Percentiles rank a stretch among this genome's conserved stretches.
phyloP scores from a whole-genome alignment of 805 yeast species.

The Saturnispora hagleri region DNA sequence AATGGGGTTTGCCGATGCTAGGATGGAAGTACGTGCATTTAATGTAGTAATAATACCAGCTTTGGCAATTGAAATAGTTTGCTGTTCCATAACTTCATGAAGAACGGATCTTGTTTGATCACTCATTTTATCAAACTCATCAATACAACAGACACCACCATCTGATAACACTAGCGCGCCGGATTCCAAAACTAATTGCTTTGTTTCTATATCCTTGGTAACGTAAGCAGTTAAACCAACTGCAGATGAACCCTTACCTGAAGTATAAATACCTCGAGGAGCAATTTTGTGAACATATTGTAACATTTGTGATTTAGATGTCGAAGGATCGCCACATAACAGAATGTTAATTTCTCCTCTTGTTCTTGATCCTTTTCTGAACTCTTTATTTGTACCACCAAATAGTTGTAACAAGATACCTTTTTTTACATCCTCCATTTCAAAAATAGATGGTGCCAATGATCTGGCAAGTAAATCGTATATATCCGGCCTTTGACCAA shows the following conservation, averaged over 20 bases:
- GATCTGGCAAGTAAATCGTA: slow-evolving; percentile 84
- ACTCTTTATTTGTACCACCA: slow-evolving; percentile 90
- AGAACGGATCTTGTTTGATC: slow-evolving; percentile 90
- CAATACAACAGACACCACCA: slow-evolving; percentile 98
- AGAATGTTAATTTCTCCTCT: slow-evolving; percentile 92
- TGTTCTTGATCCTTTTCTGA: slow-evolving; percentile 84
- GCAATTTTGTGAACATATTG: slow-evolving; percentile 96
- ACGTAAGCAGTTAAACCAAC: slow-evolving; percentile 98
- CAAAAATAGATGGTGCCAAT: slow-evolving; percentile 93
- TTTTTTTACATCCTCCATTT: slow-evolving; percentile 93
- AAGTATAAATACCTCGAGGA: slow-evolving; percentile 95
- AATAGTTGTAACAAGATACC: slow-evolving; percentile 88
- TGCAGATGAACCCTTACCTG: slow-evolving; percentile 98
- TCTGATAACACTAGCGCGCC: slow-evolving; percentile 96
- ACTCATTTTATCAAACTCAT: slow-evolving; percentile 96
- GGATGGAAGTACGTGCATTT: slow-evolving; percentile 90
- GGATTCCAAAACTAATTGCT: slow-evolving; percentile 84
- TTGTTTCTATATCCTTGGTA: slow-evolving; percentile 88
- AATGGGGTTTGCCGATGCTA: slow-evolving; percentile 96
- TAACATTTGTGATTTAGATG: slow-evolving; percentile 88
- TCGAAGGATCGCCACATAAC: slow-evolving; percentile 97
- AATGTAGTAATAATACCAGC: slow-evolving; percentile 97
- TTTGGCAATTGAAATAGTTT: slow-evolving; percentile 94
- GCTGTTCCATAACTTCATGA: slow-evolving; percentile 99
- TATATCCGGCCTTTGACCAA: slow-evolving; percentile 62